These are phyloP conservation scores for Dipteronia dyeriana DNA, from an alignment of 345 rosid genomes.

Conservation along the genomic window DNA sequence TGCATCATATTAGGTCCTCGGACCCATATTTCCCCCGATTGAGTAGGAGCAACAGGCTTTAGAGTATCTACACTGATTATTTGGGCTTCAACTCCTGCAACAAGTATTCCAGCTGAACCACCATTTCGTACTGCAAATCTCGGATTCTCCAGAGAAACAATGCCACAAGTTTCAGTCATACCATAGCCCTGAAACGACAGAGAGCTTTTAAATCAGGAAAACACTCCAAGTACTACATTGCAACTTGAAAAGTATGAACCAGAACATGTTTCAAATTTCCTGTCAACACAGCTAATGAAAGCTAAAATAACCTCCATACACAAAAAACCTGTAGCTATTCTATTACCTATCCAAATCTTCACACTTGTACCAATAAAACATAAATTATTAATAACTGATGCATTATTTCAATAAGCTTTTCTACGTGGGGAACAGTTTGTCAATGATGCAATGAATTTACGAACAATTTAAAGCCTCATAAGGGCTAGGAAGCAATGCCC, in stretches of 20 bases:
- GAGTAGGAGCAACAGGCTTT: conserved; percentile 78
- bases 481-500: background rate
- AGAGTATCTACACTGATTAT: conserved; percentile 58
- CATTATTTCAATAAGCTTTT: background rate
- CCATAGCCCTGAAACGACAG: conserved; percentile 74
- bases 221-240: background rate
- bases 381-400: background rate
- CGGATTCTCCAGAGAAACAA: conserved; percentile 61
- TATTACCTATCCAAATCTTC: background rate
- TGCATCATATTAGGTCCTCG: conserved; percentile 92
- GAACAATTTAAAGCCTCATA: background rate
- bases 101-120: conserved; percentile 78
- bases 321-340: background rate
- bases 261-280: conserved; percentile 7
- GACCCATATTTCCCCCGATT: conserved; percentile 81
- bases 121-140: conserved; percentile 42
- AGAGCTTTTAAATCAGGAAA: conserved; percentile 8
- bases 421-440: background rate
- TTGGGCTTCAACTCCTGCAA: conserved; percentile 71
- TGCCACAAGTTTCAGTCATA: conserved; percentile 83
- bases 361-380: no score
- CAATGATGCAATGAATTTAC: background rate
- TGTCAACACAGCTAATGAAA: background rate
- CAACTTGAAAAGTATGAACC: background rate
- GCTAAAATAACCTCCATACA: background rate